Evolutionary conservation across 2,329 filamentous ascomycete species (phyloP), one percentile per base, ranked within the genome.

Genomic region (Paraphoma chrysanthemicola): DNA sequence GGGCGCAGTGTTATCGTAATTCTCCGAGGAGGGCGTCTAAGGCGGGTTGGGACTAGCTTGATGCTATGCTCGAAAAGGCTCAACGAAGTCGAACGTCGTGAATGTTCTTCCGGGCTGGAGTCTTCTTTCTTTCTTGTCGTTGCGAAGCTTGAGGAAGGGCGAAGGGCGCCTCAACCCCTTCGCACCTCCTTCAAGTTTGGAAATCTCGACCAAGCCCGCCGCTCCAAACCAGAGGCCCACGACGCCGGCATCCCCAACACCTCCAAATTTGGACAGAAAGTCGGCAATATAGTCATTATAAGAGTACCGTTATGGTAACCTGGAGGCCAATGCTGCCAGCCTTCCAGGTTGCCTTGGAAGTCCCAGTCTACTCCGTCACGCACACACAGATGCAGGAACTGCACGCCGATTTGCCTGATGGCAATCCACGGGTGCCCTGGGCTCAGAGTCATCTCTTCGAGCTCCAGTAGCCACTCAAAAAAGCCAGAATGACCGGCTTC

Each of bases 1-100:
- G 12, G 45, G 41, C 49, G 33, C 41, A 50, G 48, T 28, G 59
- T 66, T 66, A 66, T 67, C 62, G 50, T 42, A 54, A 52, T 48
- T 45, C 30, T 50, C 47, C 61, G 52, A 51, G 28, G 30, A 29
- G 10, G 16, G 36, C 31, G 33, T 48, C 45, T 51, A 54, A n/a
- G 8, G 36, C 16, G 31, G 9, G 5, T 30, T 28, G n/a, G 51
- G 59, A 31, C 39, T 56, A 62, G 50, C 29, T 47, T 17, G 11
- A 28, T 47, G 44, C 31, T 3, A 47, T 33, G 44, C 29, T 43
- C 38, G 30, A 16, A 10, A 42, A 10, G 30, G 33, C 23, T 47
- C 29, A 36, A 33, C 50, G 28, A 9, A 33, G 14, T 16, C n/a
- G 33, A 8, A 36, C 6, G 12, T n/a, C 28, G 44, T 45, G 14